These are phyloP conservation scores for Aspergillus tamarii DNA, from an alignment of 2,329 filamentous ascomycete genomes.

Conservation along the genomic window DNA sequence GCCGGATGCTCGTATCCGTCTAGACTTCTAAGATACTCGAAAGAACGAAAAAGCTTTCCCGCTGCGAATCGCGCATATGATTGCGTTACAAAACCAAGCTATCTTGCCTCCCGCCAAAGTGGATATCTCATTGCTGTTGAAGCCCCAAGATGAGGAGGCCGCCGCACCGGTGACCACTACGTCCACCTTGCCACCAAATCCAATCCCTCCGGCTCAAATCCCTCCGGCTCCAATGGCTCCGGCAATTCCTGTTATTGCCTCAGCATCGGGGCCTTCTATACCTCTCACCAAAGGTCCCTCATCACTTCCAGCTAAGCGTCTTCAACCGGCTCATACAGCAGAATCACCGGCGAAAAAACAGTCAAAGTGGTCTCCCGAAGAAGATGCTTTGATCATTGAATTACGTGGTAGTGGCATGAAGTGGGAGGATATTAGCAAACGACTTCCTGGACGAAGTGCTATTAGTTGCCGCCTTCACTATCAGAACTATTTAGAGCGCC, in stretches of 20 bases:
- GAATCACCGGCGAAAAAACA: slow-evolving; percentile 85
- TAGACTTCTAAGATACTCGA: background rate
- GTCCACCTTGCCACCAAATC: slow-evolving; percentile 38
- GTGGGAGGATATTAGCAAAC: slow-evolving; percentile 97
- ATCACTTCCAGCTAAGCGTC: slow-evolving; percentile 42
- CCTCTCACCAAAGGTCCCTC: slow-evolving; percentile 36
- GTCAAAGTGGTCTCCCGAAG: slow-evolving; percentile 93
- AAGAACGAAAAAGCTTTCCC: slow-evolving; percentile 7
- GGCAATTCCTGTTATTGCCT: slow-evolving; percentile 27
- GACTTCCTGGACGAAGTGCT: slow-evolving; percentile 83
- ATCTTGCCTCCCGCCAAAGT: slow-evolving; percentile 66
- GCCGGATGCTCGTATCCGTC: background rate
- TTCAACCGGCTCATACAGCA: slow-evolving; percentile 51
- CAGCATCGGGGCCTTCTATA: slow-evolving; percentile 29
- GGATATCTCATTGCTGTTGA: slow-evolving; percentile 93
- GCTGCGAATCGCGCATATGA: slow-evolving; percentile 44
- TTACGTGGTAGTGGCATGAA: slow-evolving; percentile 91
- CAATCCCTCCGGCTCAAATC: slow-evolving; percentile 33
- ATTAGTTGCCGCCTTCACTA: slow-evolving; percentile 95
- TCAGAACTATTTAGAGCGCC: slow-evolving; percentile 93
- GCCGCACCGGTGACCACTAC: slow-evolving; percentile 29
- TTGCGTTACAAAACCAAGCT: slow-evolving; percentile 45
- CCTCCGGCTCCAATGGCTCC: slow-evolving; percentile 34
- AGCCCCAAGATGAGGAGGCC: slow-evolving; percentile 55
- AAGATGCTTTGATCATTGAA: slow-evolving; percentile 92